These are phyloP conservation scores for Suillus discolor DNA, from an alignment of 768 basidiomycete species.

Conservation along the genomic window DNA sequence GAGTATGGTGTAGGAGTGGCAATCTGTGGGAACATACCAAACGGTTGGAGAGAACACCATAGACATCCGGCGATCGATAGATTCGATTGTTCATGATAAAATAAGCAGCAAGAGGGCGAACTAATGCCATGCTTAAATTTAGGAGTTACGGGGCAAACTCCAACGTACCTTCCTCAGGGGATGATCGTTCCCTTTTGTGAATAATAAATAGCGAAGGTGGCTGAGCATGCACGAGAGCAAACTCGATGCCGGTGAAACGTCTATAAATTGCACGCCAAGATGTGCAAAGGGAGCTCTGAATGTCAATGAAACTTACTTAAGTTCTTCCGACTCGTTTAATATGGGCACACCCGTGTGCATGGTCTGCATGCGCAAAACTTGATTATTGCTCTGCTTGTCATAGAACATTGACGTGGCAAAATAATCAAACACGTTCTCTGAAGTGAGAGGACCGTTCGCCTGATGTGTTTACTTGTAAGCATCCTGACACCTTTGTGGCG, in stretches of 20 bases:
- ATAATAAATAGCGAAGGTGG: conserved; percentile 86
- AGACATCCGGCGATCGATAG: conserved; percentile 85
- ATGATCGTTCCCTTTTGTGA: conserved; percentile 84
- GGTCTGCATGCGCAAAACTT: conserved; percentile 91
- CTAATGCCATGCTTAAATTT: conserved; percentile 40
- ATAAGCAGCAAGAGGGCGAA: conserved; percentile 77
- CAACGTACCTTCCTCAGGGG: conserved; percentile 76
- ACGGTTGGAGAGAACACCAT: conserved; percentile 82
- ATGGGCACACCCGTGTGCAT: conserved; percentile 80
- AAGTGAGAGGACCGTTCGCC: conserved; percentile 77
- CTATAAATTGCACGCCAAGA: conserved; percentile 38
- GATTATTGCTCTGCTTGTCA: conserved; percentile 92
- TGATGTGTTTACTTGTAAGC: conserved; percentile 28
- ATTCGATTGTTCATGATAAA: conserved; percentile 90
- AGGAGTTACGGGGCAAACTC: conserved; percentile 8
- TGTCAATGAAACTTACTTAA: conserved; percentile 56
- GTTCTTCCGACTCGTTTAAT: conserved; percentile 81
- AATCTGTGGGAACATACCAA: conserved; percentile 49
- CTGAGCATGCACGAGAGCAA: conserved; percentile 77
- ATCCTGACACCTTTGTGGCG: conserved; percentile 5
- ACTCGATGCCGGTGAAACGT: conserved; percentile 87
- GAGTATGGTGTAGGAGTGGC: conserved; percentile 20
- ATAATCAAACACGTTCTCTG: conserved; percentile 86
- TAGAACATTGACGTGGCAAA: conserved; percentile 92
- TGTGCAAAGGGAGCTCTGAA: not conserved